Conservation (phyloP, 352 stramenopile species). For the Phytophthora aleatoria region DNA sequence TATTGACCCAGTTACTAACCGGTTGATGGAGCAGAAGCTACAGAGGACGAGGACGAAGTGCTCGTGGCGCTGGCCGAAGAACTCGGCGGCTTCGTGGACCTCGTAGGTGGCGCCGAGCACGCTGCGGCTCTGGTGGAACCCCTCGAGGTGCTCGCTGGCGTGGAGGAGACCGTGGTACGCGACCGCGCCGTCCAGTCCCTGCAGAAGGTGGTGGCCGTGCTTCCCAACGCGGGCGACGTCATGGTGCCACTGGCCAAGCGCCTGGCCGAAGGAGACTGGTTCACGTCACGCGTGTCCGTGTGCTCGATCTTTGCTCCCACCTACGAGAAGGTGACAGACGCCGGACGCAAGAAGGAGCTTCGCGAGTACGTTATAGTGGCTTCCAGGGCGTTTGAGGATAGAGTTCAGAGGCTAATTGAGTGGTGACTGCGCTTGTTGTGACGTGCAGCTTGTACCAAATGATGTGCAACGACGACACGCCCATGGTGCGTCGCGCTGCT, state of each 20-base stretch:
- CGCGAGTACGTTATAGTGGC: slow-evolving; percentile 61
- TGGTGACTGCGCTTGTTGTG: slow-evolving; percentile 2
- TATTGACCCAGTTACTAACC: slow-evolving; percentile 18
- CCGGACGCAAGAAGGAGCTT: slow-evolving; percentile 77
- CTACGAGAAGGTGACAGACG: slow-evolving; percentile 66
- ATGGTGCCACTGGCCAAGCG: slow-evolving; percentile 82
- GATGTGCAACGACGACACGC: slow-evolving; percentile 87
- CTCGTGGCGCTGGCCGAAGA: slow-evolving; percentile 92
- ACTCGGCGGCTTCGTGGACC: slow-evolving; percentile 90
- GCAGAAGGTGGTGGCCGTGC: slow-evolving; percentile 71
- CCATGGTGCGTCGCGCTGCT: slow-evolving; percentile 85
- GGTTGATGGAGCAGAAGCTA: slow-evolving; percentile 53
- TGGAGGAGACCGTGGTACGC: slow-evolving; percentile 95
- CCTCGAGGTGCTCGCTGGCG: slow-evolving; percentile 90
- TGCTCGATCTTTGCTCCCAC: slow-evolving; percentile 81
- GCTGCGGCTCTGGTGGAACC: slow-evolving; percentile 81
- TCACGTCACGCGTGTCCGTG: slow-evolving; percentile 89
- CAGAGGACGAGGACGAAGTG: slow-evolving; percentile 94
- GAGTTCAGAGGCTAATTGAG: slow-evolving; percentile 6
- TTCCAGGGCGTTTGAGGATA: neutral
- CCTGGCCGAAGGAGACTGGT: slow-evolving; percentile 86
- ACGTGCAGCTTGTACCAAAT: slow-evolving; percentile 68
- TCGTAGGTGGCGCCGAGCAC: slow-evolving; percentile 76
- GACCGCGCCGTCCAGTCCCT: slow-evolving; percentile 80
- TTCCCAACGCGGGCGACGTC: slow-evolving; percentile 65